Evolutionary conservation across 148 eudicot genomes (phyloP).

Genomic region (Vaccinium vitisidaea): DNA sequence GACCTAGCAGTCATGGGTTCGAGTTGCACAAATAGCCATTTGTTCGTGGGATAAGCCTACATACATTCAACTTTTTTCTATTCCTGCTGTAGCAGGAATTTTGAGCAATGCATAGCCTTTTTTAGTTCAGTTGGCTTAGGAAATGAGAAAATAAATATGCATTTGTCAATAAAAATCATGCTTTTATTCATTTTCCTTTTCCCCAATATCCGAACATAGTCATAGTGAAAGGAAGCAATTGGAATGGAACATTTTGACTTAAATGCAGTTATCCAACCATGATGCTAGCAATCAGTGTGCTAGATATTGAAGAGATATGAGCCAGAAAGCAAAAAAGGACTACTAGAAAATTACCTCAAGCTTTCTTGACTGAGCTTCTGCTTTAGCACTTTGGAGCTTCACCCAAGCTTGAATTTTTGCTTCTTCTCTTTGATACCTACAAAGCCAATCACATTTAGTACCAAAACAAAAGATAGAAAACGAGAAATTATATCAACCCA

Average conservation of each 20-base stretch:
- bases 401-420: conserved; percentile 96
- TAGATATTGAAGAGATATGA: background rate
- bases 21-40: background rate
- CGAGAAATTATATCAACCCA: background rate
- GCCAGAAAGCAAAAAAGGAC: background rate
- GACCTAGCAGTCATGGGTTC: background rate
- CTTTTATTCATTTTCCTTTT: background rate
- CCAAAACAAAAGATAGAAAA: background rate
- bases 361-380: conserved; percentile 93
- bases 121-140: background rate
- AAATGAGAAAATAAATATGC: background rate
- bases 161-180: background rate
- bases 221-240: background rate
- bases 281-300: background rate
- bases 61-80: background rate
- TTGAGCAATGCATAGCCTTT: background rate
- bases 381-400: conserved; percentile 87
- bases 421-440: conserved; percentile 90
- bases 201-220: background rate
- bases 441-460: conserved; percentile 8
- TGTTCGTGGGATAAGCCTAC: background rate
- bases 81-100: background rate
- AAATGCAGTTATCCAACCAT: background rate
- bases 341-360: conserved; percentile 56
- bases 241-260: background rate